These are phyloP conservation scores for Aleurites moluccanus DNA, from an alignment of 441 rosid genomes.

Conservation along the genomic window DNA sequence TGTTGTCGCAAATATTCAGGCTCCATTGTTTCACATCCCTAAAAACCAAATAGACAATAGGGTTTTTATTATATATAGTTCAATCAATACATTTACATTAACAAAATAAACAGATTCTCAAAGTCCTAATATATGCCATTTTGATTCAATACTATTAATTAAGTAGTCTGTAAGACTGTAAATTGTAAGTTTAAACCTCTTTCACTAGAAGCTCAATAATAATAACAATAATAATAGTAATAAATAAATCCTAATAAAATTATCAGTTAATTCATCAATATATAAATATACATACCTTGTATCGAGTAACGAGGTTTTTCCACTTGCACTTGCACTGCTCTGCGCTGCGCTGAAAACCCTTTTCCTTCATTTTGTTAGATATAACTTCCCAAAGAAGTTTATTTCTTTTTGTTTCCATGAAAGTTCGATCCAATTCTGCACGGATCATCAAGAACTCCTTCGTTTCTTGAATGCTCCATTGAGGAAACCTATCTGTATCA, in stretches of 20 bases:
- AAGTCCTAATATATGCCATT: not conserved
- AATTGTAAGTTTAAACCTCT: too few relatives aligned
- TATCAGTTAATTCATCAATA: too few relatives aligned
- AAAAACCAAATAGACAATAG: not conserved
- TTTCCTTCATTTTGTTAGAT: constrained; percentile 70
- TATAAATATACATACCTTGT: constrained; percentile 50
- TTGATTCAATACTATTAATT: too few relatives aligned
- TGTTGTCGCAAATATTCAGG: constrained; percentile 73
- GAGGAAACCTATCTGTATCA: constrained; percentile 84
- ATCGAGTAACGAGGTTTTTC: constrained; percentile 95
- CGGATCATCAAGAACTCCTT: constrained; percentile 76
- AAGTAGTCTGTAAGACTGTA: too few relatives aligned
- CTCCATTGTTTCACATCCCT: constrained; percentile 86
- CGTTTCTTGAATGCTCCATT: constrained; percentile 90
- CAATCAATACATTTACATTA: not conserved
- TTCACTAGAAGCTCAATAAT: not conserved
- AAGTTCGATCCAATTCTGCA: constrained; percentile 74
- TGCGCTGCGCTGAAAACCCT: constrained; percentile 78
- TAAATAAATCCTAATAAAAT: not conserved
- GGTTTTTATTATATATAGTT: constrained; percentile 17
- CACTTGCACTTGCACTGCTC: constrained; percentile 99
- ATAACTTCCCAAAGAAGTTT: constrained; percentile 87
- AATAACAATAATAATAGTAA: not conserved
- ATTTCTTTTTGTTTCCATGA: constrained; percentile 96
- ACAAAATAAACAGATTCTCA: not conserved